phyloP scores from a whole-genome alignment of 805 yeast genomes.

The Diddensiella caesifluorescens region DNA sequence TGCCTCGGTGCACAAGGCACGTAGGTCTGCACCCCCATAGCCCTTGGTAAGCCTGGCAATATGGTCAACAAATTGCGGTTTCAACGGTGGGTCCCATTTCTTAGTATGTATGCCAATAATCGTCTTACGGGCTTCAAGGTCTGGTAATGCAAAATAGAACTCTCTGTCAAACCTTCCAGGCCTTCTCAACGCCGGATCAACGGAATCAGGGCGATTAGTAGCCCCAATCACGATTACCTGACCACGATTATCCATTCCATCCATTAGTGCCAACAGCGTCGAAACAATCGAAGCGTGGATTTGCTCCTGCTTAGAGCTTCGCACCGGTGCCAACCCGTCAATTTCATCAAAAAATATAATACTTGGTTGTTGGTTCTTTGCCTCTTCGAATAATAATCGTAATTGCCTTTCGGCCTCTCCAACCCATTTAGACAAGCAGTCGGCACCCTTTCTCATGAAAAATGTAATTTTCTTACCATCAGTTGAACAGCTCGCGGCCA shows the following conservation, averaged over 20 bases:
- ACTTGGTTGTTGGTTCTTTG: constrained; percentile 90
- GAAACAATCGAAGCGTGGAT: constrained; percentile 97
- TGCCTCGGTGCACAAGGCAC: constrained; percentile 94
- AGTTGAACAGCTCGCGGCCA: constrained; percentile 91
- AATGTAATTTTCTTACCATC: constrained; percentile 83
- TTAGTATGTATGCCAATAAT: constrained; percentile 81
- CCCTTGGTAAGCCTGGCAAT: constrained; percentile 85
- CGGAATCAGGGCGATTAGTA: constrained; percentile 94
- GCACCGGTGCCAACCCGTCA: constrained; percentile 96
- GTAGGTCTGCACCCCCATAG: constrained; percentile 94
- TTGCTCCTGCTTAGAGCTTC: constrained; percentile 96
- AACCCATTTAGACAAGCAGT: constrained; percentile 95
- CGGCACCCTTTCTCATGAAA: constrained; percentile 98
- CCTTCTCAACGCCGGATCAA: constrained; percentile 95
- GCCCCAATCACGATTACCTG: constrained; percentile 98
- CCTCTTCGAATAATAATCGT: constrained; percentile 88
- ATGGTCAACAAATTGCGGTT: constrained; percentile 51
- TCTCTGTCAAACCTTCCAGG: constrained; percentile 98
- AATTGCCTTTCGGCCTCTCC: constrained; percentile 98
- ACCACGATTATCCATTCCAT: constrained; percentile 98
- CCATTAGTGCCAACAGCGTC: constrained; percentile 92
- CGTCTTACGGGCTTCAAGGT: constrained; percentile 66
- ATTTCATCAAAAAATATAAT: constrained; percentile 97
- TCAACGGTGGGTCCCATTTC: constrained; percentile 77
- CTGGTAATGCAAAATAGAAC: constrained; percentile 93